Percentiles rank a stretch among this genome's conserved stretches.
phyloP scores from a whole-genome alignment of 164 flowering plant genomes.

The Stephania yunnanensis region DNA sequence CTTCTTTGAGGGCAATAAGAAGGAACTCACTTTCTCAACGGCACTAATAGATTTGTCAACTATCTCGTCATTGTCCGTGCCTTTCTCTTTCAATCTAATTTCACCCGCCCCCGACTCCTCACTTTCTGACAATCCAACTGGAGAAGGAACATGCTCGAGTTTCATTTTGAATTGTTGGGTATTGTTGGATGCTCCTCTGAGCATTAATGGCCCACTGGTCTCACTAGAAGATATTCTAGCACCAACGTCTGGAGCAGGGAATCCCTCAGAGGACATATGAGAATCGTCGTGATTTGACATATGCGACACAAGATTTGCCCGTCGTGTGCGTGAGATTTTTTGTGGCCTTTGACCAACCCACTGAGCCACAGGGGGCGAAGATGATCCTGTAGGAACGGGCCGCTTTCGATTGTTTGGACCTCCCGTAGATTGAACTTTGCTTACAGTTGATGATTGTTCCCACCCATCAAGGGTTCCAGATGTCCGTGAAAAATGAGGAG shows the following conservation, averaged over 20 bases:
- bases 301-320: conserved; percentile 73
- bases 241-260: conserved; percentile 49
- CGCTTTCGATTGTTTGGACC: conserved; percentile 59
- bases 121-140: conserved; percentile 75
- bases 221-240: conserved; percentile 38
- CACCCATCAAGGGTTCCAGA: conserved; percentile 53
- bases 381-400: conserved; percentile 57
- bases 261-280: conserved; percentile 51
- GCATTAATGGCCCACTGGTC: conserved; percentile 29
- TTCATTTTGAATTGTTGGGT: conserved; percentile 47
- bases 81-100: conserved; percentile 47
- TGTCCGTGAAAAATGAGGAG: conserved; percentile 48
- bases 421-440: conserved; percentile 40
- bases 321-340: conserved; percentile 69
- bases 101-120: conserved; percentile 81
- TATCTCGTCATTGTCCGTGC: conserved; percentile 25
- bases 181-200: conserved; percentile 32
- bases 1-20: conserved; percentile 41
- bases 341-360: conserved; percentile 89
- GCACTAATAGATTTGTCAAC: conserved; percentile 37
- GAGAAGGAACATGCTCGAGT: conserved; percentile 55
- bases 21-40: conserved; percentile 33
- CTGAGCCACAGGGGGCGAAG: conserved; percentile 78
- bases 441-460: conserved; percentile 49
- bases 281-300: conserved; percentile 62